Evolutionary conservation across 1,284 basidiomycete species (phyloP).

Genomic region (Xerocomus nothofagi): DNA sequence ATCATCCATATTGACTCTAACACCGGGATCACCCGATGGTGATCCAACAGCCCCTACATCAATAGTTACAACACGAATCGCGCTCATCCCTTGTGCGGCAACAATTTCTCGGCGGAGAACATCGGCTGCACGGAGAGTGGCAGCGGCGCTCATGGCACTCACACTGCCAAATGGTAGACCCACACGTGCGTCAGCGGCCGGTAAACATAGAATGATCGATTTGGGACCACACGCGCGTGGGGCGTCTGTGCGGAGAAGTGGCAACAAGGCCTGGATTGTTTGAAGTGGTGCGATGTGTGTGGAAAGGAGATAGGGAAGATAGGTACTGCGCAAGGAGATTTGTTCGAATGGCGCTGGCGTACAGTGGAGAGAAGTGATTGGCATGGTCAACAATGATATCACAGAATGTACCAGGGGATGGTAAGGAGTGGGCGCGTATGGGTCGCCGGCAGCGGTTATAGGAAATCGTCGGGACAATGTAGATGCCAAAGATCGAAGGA

Average conservation of each 20-base stretch:
- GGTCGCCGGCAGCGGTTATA: constrained; percentile 72
- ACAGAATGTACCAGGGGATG: constrained; percentile 70
- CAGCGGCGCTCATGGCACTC: constrained; percentile 66
- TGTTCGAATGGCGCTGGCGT: constrained; percentile 65
- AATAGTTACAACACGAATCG: constrained; percentile 68
- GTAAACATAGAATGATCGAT: constrained; percentile 69
- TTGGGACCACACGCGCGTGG: constrained; percentile 52
- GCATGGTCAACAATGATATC: constrained; percentile 67
- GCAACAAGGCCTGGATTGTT: constrained; percentile 72
- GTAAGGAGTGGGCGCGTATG: constrained; percentile 61
- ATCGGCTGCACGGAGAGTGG: constrained; percentile 66
- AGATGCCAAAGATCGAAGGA: constrained; percentile 74
- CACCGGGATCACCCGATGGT: neutral
- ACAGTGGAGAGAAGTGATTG: constrained; percentile 36
- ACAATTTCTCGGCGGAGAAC: constrained; percentile 71
- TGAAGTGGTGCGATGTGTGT: constrained; percentile 75
- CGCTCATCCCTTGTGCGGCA: constrained; percentile 47
- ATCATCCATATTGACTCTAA: constrained; percentile 44
- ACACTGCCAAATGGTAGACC: constrained; percentile 68
- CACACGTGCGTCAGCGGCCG: constrained; percentile 64
- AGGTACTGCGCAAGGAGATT: constrained; percentile 59
- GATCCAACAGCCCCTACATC: constrained; percentile 38
- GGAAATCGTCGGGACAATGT: constrained; percentile 82
- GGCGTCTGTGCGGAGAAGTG: constrained; percentile 66
- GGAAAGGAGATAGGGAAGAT: constrained; percentile 65